These are phyloP conservation scores for Fusarium sp. DNA, from an alignment of 2,329 filamentous ascomycete species.

Conservation along the genomic window DNA sequence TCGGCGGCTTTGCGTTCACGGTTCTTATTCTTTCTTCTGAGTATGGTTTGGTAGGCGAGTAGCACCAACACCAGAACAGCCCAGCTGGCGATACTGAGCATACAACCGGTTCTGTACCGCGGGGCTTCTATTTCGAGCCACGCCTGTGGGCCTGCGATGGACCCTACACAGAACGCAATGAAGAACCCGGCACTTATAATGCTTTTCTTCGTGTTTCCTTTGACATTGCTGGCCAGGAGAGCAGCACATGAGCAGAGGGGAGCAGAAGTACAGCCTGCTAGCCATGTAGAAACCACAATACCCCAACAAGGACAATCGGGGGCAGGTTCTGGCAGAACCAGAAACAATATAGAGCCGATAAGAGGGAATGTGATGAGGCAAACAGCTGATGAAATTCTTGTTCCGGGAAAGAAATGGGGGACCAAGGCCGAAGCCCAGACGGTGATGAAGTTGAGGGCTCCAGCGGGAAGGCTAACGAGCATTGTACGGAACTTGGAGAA, in stretches of 20 bases:
- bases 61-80: slow-evolving; percentile 25
- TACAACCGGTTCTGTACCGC: slow-evolving; percentile 41
- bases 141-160: slow-evolving; percentile 44
- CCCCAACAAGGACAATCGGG: slow-evolving; percentile 36
- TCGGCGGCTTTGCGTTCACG: slow-evolving; percentile 28
- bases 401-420: slow-evolving; percentile 33
- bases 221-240: slow-evolving; percentile 49
- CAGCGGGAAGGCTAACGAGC: slow-evolving; percentile 26
- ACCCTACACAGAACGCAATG: slow-evolving; percentile 47
- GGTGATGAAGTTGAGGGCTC: slow-evolving; percentile 36
- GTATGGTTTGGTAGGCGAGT: slow-evolving; percentile 10
- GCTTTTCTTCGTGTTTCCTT: slow-evolving; percentile 51
- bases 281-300: slow-evolving; percentile 46
- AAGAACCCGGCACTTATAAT: slow-evolving; percentile 47
- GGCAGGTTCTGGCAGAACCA: slow-evolving; percentile 30
- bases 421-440: slow-evolving; percentile 42
- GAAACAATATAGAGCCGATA: slow-evolving; percentile 26
- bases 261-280: slow-evolving; percentile 39
- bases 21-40: slow-evolving; percentile 21
- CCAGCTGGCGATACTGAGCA: slow-evolving; percentile 41
- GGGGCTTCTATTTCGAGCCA: slow-evolving; percentile 45
- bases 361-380: slow-evolving; percentile 19
- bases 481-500: slow-evolving; percentile 30
- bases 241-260: slow-evolving; percentile 38
- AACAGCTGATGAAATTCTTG: slow-evolving; percentile 36